A percentile compares a stretch with the other conserved stretches of the same genome.
phyloP scores from a whole-genome alignment of 768 basidiomycete genomes.

The Termitomyces sp. region DNA sequence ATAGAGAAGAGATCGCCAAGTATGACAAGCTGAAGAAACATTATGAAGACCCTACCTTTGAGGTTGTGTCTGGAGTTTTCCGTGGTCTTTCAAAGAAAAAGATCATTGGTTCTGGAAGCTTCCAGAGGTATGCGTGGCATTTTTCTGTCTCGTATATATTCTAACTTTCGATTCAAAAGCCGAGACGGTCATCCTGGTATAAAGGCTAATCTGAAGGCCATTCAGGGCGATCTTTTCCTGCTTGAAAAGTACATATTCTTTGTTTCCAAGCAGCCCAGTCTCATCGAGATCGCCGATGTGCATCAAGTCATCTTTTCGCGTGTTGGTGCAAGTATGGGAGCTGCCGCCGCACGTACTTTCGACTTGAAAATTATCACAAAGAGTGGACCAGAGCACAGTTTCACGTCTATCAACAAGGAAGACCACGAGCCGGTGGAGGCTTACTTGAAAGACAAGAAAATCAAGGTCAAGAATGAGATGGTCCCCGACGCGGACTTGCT shows the following conservation, averaged over 20 bases:
- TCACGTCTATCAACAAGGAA: conserved; percentile 93
- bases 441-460: conserved; percentile 86
- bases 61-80: conserved; percentile 93
- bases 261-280: conserved; percentile 90
- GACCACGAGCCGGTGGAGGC: conserved; percentile 83
- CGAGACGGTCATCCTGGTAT: conserved; percentile 90
- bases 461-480: conserved; percentile 94
- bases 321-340: conserved; percentile 79
- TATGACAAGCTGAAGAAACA: conserved; percentile 86
- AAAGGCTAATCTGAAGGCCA: conserved; percentile 96
- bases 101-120: conserved; percentile 80
- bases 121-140: conserved; percentile 57
- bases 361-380: conserved; percentile 89
- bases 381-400: conserved; percentile 78
- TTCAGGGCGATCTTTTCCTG: conserved; percentile 95
- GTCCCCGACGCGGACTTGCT: conserved; percentile 80
- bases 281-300: conserved; percentile 87
- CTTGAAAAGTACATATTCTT: conserved; percentile 98
- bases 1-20: conserved; percentile 69
- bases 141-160: neutral
- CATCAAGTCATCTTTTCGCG: conserved; percentile 90
- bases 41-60: conserved; percentile 93
- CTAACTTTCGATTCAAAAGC: conserved; percentile 30
- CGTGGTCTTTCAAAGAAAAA: conserved; percentile 87
- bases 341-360: conserved; percentile 85